Percentiles rank a stretch among this genome's conserved stretches.
These are phyloP conservation scores for Cavenderia fasciculata DNA, from an alignment of 78 protist genomes.

Conservation along the genomic window DNA sequence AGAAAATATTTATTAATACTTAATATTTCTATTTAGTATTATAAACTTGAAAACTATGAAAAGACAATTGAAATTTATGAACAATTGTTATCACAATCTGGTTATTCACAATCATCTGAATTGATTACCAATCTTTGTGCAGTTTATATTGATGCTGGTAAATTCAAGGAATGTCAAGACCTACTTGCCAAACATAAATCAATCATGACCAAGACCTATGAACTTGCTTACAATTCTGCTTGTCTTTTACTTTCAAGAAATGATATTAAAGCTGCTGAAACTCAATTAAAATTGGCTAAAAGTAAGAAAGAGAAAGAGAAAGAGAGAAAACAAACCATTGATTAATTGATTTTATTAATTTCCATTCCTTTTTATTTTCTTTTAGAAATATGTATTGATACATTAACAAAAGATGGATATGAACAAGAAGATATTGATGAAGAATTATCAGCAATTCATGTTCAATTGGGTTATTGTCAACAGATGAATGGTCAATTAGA, in stretches of 20 bases:
- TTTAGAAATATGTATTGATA: constrained; percentile 47
- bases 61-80: constrained; percentile 69
- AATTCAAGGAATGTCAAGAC: constrained; percentile 61
- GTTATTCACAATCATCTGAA: constrained; percentile 50
- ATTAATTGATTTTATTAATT: too few species aligned
- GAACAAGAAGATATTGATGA: constrained; percentile 51
- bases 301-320: constrained; percentile 9
- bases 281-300: constrained; percentile 70
- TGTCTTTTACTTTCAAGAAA: constrained; percentile 28
- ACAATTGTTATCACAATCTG: constrained; percentile 47
- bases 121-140: constrained; percentile 64
- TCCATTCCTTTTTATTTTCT: not conserved
- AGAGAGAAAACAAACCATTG: not conserved
- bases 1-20: not conserved
- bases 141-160: constrained; percentile 67
- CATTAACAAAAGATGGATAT: constrained; percentile 68
- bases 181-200: constrained; percentile 27
- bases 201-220: constrained; percentile 31
- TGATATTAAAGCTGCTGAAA: constrained; percentile 68
- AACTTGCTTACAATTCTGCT: constrained; percentile 66
- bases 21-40: constrained; percentile 8
- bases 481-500: constrained; percentile 34
- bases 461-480: constrained; percentile 59
- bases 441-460: constrained; percentile 34
- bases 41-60: constrained; percentile 59